These are phyloP conservation scores for Chionographis japonica DNA, from an alignment of 106 monocot genomes.

Conservation along the genomic window DNA sequence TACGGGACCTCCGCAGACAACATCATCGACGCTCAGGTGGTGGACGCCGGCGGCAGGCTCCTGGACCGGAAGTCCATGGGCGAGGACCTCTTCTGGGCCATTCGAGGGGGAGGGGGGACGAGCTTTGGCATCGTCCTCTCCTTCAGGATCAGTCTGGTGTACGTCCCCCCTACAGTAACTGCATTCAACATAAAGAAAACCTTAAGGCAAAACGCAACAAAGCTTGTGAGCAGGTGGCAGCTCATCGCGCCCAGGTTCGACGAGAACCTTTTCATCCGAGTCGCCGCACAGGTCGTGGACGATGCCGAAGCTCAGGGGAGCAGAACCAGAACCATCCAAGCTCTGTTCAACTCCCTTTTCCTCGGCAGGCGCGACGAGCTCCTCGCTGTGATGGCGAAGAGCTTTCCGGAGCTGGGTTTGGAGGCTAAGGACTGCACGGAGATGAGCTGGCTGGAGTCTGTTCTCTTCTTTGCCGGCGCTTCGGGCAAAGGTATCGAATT, in stretches of 20 bases:
- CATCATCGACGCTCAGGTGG: conserved; percentile 12
- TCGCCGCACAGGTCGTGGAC: neutral
- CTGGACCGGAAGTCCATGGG: conserved; percentile 18
- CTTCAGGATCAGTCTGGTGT: neutral
- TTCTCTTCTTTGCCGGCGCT: conserved; percentile 6
- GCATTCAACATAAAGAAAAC: conserved; percentile 1
- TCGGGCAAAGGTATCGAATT: neutral
- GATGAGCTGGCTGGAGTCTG: conserved; percentile 35
- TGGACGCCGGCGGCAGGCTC: conserved; percentile 7
- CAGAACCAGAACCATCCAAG: conserved; percentile 21
- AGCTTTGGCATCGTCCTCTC: conserved; percentile 11
- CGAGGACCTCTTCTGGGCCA: conserved; percentile 27
- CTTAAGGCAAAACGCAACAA: conserved; percentile 8
- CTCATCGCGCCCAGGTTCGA: conserved; percentile 1
- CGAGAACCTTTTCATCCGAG: conserved; percentile 12
- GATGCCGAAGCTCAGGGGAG: neutral
- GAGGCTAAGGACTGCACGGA: conserved; percentile 23
- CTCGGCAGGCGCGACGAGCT: conserved; percentile 18
- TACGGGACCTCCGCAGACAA: conserved; percentile 17
- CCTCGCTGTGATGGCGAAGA: conserved; percentile 15
- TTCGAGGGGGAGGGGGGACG: conserved; percentile 7
- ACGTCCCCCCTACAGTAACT: conserved; percentile 1
- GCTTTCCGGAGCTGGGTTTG: conserved; percentile 35
- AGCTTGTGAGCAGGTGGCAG: conserved; percentile 15
- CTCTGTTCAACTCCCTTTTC: conserved; percentile 21